Evolutionary conservation across 2,329 filamentous ascomycete genomes (phyloP).

Genomic region (Juglanconis oblonga): DNA sequence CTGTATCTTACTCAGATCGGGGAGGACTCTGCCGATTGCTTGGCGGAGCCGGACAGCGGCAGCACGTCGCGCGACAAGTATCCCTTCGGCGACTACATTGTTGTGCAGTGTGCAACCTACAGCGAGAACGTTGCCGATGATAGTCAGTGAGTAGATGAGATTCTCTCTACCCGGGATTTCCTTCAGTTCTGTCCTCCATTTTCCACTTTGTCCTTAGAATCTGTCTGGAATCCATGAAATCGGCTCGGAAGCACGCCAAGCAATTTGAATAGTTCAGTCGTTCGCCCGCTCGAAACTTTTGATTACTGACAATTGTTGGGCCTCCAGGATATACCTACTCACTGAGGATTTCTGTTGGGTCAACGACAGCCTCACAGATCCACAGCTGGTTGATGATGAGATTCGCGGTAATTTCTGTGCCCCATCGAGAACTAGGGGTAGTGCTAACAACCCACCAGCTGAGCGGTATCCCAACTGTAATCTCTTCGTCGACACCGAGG

Average conservation of each 20-base stretch:
- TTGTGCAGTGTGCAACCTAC: conserved; percentile 16
- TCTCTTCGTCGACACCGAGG: conserved; percentile 10
- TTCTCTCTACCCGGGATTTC: background rate
- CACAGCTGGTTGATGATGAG: conserved; percentile 6
- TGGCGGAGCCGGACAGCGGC: conserved; percentile 5
- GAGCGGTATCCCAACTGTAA: conserved; percentile 14
- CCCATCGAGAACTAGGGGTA: background rate
- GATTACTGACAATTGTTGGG: background rate
- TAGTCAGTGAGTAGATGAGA: background rate
- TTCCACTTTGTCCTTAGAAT: too few relatives aligned
- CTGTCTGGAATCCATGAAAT: too few relatives aligned
- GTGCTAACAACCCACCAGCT: background rate
- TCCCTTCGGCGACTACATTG: conserved; percentile 6
- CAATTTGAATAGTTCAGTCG: too few relatives aligned
- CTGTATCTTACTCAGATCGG: conserved; percentile 15
- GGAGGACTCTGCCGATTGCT: conserved; percentile 4
- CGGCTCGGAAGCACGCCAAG: too few relatives aligned
- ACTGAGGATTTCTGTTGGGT: conserved; percentile 18
- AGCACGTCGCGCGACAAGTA: background rate
- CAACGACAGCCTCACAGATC: conserved; percentile 14
- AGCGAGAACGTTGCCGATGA: conserved; percentile 1
- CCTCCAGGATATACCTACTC: conserved; percentile 11
- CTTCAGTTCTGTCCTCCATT: background rate
- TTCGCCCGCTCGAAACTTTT: background rate
- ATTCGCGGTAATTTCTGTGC: conserved; percentile 1